Evolutionary conservation across 1,139 yeast genomes (phyloP).

Genomic region (Wickerhamomyces sp.): DNA sequence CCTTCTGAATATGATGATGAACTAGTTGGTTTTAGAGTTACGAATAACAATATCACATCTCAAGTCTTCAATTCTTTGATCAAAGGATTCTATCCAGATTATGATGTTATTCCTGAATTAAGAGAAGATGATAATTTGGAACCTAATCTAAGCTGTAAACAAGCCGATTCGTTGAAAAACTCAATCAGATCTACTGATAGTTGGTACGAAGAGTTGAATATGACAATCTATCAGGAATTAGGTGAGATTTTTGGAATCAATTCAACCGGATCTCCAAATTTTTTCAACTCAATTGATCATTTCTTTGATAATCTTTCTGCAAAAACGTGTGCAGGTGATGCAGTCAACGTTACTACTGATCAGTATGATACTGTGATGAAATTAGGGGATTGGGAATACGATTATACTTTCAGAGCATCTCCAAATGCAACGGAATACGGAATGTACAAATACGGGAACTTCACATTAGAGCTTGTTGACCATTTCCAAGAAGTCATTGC

Average conservation of each 20-base stretch:
- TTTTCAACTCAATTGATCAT: conserved; percentile 33
- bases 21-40: conserved; percentile 28
- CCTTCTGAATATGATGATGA: conserved; percentile 29
- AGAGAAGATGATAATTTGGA: conserved; percentile 31
- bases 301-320: conserved; percentile 35
- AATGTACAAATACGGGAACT: conserved; percentile 29
- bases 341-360: conserved; percentile 24
- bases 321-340: conserved; percentile 32
- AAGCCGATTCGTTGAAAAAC: conserved; percentile 24
- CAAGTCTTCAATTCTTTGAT: conserved; percentile 32
- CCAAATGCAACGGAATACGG: conserved; percentile 30
- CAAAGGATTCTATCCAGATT: conserved; percentile 31
- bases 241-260: conserved; percentile 19
- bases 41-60: conserved; percentile 33
- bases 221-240: conserved; percentile 24
- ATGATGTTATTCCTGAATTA: conserved; percentile 25
- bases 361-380: conserved; percentile 33
- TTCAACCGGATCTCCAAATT: conserved; percentile 16
- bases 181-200: conserved; percentile 23
- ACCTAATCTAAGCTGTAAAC: conserved; percentile 28
- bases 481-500: conserved; percentile 23
- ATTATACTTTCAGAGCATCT: conserved; percentile 30
- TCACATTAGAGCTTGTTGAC: conserved; percentile 30
- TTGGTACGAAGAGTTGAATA: conserved; percentile 31
- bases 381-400: conserved; percentile 36